These are phyloP conservation scores for Talinum fruticosum DNA, from an alignment of 148 eudicot genomes.

Conservation along the genomic window DNA sequence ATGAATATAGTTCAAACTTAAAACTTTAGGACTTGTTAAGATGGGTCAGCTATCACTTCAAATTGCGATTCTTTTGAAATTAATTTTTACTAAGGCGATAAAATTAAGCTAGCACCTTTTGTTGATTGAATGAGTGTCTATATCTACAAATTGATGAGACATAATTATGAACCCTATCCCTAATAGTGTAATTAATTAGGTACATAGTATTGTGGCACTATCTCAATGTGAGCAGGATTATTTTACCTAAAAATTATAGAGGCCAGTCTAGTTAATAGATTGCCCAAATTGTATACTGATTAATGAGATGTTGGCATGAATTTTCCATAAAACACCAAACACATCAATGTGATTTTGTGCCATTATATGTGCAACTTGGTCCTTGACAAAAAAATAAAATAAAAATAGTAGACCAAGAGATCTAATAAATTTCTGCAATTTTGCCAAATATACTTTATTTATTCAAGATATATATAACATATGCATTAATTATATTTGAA, in stretches of 20 bases:
- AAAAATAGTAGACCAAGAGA: neutral
- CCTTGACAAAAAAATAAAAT: too few relatives aligned
- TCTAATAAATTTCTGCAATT: neutral
- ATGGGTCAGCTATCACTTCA: too few relatives aligned
- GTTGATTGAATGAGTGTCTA: neutral
- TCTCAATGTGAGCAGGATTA: neutral
- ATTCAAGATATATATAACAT: too few relatives aligned
- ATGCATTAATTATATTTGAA: neutral
- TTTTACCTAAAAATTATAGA: neutral
- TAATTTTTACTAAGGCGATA: neutral
- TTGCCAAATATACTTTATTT: neutral
- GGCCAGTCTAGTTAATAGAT: neutral
- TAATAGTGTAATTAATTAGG: neutral
- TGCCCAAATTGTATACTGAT: neutral
- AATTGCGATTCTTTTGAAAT: too few relatives aligned
- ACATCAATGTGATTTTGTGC: neutral
- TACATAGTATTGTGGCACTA: neutral
- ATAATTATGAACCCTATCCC: neutral
- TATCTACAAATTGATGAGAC: neutral
- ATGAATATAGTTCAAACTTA: too few relatives aligned
- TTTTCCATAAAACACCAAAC: neutral
- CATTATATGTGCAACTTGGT: neutral
- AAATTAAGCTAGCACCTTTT: neutral
- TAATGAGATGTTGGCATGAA: too few relatives aligned
- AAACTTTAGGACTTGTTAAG: too few relatives aligned